Conservation (phyloP, 1,139 yeast species). For the Protomyces arabidopsidicola region DNA sequence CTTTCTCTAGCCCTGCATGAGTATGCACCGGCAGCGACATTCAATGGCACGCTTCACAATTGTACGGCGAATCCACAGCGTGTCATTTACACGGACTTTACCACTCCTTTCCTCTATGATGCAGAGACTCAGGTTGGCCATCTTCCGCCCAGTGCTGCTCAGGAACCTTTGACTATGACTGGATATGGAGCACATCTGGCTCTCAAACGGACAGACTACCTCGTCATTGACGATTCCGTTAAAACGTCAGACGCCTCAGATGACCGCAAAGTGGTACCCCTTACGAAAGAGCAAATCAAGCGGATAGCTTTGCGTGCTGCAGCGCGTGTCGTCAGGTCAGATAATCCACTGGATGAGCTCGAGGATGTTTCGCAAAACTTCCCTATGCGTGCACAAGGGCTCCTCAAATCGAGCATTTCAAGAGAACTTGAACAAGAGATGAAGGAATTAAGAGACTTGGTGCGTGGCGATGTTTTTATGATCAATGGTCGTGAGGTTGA, state of each 20-base stretch:
- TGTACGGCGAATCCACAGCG: constrained; percentile 42
- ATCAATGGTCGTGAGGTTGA: constrained; percentile 41
- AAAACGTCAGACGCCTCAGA: neutral
- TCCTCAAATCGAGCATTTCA: constrained; percentile 32
- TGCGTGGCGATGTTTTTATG: constrained; percentile 39
- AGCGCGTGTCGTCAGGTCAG: constrained; percentile 35
- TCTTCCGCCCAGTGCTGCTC: neutral
- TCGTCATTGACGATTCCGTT: constrained; percentile 56
- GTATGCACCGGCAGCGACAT: constrained; percentile 37
- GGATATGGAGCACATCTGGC: constrained; percentile 68
- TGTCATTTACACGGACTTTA: constrained; percentile 7
- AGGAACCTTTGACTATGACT: constrained; percentile 38
- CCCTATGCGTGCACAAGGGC: constrained; percentile 38
- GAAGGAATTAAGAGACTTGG: constrained; percentile 32
- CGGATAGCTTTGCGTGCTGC: constrained; percentile 40
- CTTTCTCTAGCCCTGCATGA: constrained; percentile 36
- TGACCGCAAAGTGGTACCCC: constrained; percentile 14
- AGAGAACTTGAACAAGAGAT: constrained; percentile 35
- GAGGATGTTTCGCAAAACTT: constrained; percentile 39
- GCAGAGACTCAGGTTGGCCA: constrained; percentile 5
- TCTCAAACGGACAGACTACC: constrained; percentile 59
- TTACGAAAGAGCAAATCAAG: constrained; percentile 36
- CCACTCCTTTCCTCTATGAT: constrained; percentile 3
- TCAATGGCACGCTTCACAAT: constrained; percentile 36
- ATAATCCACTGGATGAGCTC: constrained; percentile 38